phyloP scores from a whole-genome alignment of 257 asterid genomes.

The Fraxinus cuspidata region DNA sequence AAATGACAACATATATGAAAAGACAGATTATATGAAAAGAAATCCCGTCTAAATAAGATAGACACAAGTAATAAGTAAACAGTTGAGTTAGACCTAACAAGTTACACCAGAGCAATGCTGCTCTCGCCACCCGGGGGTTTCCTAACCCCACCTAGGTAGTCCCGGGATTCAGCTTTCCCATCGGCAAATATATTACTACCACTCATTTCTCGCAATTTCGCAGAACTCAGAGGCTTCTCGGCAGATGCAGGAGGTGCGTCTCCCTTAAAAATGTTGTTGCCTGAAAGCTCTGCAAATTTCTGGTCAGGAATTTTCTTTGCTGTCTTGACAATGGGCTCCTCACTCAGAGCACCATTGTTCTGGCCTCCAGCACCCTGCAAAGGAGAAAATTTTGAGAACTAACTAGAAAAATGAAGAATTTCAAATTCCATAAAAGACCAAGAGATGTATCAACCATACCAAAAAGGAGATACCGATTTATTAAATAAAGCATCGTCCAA shows the following conservation, averaged over 20 bases:
- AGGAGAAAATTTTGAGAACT: neutral
- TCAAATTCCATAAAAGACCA: neutral
- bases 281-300: constrained; percentile 86
- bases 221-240: constrained; percentile 92
- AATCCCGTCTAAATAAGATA: constrained; percentile 27
- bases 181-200: constrained; percentile 93
- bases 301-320: constrained; percentile 94
- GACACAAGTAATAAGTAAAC: constrained; percentile 28
- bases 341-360: constrained; percentile 35
- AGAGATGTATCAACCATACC: neutral
- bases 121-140: constrained; percentile 99
- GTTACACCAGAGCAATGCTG: constrained; percentile 94
- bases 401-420: neutral
- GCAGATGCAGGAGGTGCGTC: constrained; percentile 66
- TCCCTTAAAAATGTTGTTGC: constrained; percentile 87
- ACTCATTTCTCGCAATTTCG: constrained; percentile 90
- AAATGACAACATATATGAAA: constrained; percentile 18
- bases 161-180: constrained; percentile 88
- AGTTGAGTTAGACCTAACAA: constrained; percentile 59
- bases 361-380: constrained; percentile 41
- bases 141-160: constrained; percentile 95
- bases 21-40: constrained; percentile 28
- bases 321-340: constrained; percentile 64
- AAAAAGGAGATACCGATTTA: neutral
- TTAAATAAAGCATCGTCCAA: neutral